Base-by-base conservation (phyloP, 176 grass and related monocot genomes). In the Cymbopogon citratus region DNA sequence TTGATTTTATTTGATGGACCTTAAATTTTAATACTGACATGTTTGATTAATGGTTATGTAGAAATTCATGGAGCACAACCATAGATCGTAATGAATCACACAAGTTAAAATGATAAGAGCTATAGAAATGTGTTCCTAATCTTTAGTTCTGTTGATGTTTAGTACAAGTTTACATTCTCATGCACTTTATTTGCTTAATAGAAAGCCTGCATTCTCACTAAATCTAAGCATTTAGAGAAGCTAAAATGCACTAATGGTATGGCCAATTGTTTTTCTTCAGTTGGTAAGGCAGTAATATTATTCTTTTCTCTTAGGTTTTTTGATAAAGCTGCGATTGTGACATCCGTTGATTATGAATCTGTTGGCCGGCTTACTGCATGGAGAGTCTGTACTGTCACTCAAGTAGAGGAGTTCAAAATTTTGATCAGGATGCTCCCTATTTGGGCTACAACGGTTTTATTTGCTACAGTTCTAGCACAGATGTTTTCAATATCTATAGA, bases 351-450 rank as follows among this genome's bases (percentile, higher is more conserved):
- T 39, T 69, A 5, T 61, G 88, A 89, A 71, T 68, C 66, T 46
- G 59, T 60, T 81, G 85, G 65, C 60, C 38, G 71, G 46, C 63
- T 77, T 39, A 82, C 85, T 62, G 51, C 28, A 76, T 81, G 74
- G 31, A 33, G 52, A 54, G 87, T 89, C 11, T 92, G 91, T 40
- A 92, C 91, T 5, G 81, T 92, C 51, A 92, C 84, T 81, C 84
- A 92, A 62, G 36, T 38, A 3, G 91, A 92, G 85, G 87, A 92
- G 64, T 75, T 92, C 35, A 92, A 92, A 67, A 81, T 89, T 69
- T 43, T 92, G 6, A 71, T 92, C 18, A 81, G 87, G 23, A 85
- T 92, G 87, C 40, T 92, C 34, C 91, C 87, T 18, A 66, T 92
- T 23, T 92, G 91, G 91, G n/a, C 78, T 19, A 84, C 62, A 71